Conservation (phyloP, 169 alveolate genomes). For the Eimeria necatrix region DNA sequence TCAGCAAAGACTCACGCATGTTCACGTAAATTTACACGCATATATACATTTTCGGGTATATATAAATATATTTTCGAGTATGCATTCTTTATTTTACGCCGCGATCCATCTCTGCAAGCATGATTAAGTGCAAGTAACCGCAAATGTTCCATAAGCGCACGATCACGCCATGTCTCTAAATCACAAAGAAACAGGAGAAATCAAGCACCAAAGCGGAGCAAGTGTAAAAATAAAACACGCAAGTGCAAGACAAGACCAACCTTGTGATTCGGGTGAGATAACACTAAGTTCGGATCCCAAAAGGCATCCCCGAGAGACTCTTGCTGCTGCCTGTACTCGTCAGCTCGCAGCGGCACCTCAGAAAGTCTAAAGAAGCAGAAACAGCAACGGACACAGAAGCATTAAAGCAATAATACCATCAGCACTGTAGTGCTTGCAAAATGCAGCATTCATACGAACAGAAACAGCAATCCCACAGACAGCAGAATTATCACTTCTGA, state of each 20-base stretch:
- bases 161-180: too few relatives aligned
- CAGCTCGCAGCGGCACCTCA: conserved; percentile 82
- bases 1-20: too few relatives aligned
- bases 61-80: too few relatives aligned
- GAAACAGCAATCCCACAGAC: background rate
- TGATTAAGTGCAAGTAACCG: too few relatives aligned
- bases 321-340: conserved; percentile 85
- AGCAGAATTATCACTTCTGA: background rate
- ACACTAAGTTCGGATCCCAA: conserved; percentile 81
- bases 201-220: too few relatives aligned
- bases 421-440: background rate
- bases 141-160: too few relatives aligned
- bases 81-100: too few relatives aligned
- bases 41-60: too few relatives aligned
- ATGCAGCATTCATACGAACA: background rate
- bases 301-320: conserved; percentile 87
- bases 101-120: too few relatives aligned
- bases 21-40: too few relatives aligned
- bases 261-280: background rate
- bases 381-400: background rate
- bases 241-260: background rate
- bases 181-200: too few relatives aligned
- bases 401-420: background rate
- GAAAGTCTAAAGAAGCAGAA: conserved; percentile 59
- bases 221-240: background rate